A percentile compares a stretch with the other conserved stretches of the same genome.
Evolutionary conservation across 495 filamentous ascomycete genomes (phyloP).

Genomic region (Xylaria castorea): DNA sequence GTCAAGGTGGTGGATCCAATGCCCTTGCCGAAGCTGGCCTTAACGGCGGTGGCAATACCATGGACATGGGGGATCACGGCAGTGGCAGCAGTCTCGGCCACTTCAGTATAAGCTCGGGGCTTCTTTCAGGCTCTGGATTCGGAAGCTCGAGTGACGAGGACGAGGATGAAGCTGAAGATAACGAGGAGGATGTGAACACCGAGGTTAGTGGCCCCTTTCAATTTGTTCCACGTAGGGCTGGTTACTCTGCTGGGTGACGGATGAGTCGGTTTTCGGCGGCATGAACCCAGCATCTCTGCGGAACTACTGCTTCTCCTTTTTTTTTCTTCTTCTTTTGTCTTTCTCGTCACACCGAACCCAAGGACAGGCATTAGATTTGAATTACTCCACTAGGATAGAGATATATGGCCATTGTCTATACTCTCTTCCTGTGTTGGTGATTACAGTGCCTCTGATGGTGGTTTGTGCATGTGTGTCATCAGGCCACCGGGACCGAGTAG

Average conservation of each 20-base stretch:
- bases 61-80: constrained; percentile 75
- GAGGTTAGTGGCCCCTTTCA: constrained; percentile 51
- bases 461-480: neutral
- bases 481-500: neutral
- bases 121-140: constrained; percentile 84
- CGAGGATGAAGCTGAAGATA: constrained; percentile 92
- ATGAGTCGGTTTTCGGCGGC: neutral
- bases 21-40: constrained; percentile 79
- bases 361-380: neutral
- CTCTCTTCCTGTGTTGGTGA: constrained; percentile 5
- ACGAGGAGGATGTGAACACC: constrained; percentile 68
- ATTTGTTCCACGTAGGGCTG: neutral
- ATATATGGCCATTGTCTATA: constrained; percentile 19
- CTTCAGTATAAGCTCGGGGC: constrained; percentile 70
- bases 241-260: neutral
- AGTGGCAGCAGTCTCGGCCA: constrained; percentile 68
- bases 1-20: constrained; percentile 66
- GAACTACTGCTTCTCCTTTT: neutral
- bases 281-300: neutral
- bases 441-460: neutral
- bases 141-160: constrained; percentile 95
- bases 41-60: constrained; percentile 58
- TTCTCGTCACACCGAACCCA: neutral
- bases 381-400: constrained; percentile 19
- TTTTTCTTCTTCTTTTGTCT: neutral